Base-by-base conservation (phyloP, 169 alveolate genomes). In the Plasmodium vivax region DNA sequence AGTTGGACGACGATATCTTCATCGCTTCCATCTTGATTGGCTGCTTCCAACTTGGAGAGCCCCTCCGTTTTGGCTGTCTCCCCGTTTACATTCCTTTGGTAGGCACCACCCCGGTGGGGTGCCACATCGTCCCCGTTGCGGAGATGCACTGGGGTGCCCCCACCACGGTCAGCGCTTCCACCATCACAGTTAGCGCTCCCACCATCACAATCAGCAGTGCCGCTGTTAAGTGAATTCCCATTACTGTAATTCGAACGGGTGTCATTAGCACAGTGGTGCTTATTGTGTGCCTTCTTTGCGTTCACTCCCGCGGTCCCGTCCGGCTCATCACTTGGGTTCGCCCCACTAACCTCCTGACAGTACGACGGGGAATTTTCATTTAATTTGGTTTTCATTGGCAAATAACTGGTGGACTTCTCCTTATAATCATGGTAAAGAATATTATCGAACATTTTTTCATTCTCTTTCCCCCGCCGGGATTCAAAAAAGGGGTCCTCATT, bases 341-440 rank as follows among this genome's bases (percentile, higher is more conserved):
- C 38, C 41, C 23, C 38, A 68, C 45, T 38, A 3, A 12, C 71
- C 7, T 77, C 85, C 14, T 58, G 62, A 38, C 27, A 85, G 8
- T 74, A 85, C 16, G 82, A 47, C 1, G 71, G 19, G 2, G 45
- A 27, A 47, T 74, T 85, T 34, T 85, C 79, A 85, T 77, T 54
- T 32, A 85, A 19, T 38, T 32, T 51, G 45, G 84, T 85, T 85
- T 51, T 41, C 77, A 51, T 85, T 32, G 68, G 36, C 5, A 41
- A 45, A 85, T 27, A 32, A 45, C 19, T 54, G 9, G 68, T 45
- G n/a, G 23, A 75, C 12, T 34, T 85, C 23, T 85, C 82, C 8
- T 75, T 85, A 16, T 51, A 51, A 74, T 85, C 93, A 75, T 75
- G 77, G 30, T 85, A 85, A 34, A 54, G 23, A 83, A 51, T 77